Conservation (phyloP, 352 stramenopile genomes). For the Phytophthora kernoviae region DNA sequence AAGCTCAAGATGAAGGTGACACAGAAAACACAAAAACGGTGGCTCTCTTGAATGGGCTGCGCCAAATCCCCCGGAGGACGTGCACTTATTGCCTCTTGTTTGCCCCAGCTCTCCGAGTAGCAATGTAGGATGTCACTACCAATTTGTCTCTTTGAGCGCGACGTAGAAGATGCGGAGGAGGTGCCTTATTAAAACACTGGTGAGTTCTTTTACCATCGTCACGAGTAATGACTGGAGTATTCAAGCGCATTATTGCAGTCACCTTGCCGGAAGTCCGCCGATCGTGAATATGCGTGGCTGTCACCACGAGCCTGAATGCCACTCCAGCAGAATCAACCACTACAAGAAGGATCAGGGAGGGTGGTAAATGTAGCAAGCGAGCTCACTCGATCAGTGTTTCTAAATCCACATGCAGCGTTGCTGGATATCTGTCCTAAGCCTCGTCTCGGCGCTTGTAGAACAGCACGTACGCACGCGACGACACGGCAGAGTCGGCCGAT, state of each 20-base stretch:
- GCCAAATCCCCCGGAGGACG: slow-evolving; percentile 50
- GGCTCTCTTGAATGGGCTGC: slow-evolving; percentile 50
- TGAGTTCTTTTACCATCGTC: too few relatives aligned
- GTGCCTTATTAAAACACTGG: too few relatives aligned
- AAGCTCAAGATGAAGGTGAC: slow-evolving; percentile 5
- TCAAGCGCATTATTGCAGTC: too few relatives aligned
- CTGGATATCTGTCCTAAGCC: slow-evolving; percentile 18
- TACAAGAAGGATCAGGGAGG: slow-evolving; percentile 11
- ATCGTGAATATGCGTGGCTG: background rate
- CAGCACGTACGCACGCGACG: slow-evolving; percentile 79
- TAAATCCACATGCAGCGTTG: slow-evolving; percentile 24
- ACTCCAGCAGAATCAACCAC: slow-evolving; percentile 6
- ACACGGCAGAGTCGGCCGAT: slow-evolving; percentile 58
- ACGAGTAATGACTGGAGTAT: too few relatives aligned
- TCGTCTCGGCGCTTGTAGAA: slow-evolving; percentile 67
- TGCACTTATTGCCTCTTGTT: slow-evolving; percentile 38
- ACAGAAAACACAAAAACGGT: slow-evolving; percentile 32
- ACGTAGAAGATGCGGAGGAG: slow-evolving; percentile 4
- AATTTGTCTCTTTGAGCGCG: slow-evolving; percentile 29
- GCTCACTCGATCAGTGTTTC: slow-evolving; percentile 30
- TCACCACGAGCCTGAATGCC: background rate
- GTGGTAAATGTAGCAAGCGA: slow-evolving; percentile 13
- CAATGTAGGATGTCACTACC: slow-evolving; percentile 17
- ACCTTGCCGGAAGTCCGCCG: too few relatives aligned
- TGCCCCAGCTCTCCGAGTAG: slow-evolving; percentile 13